Percentiles rank a stretch among this genome's conserved stretches.
These are phyloP conservation scores for Pseudogymnoascus sp. DNA, from an alignment of 2,329 filamentous ascomycete genomes.

Conservation along the genomic window DNA sequence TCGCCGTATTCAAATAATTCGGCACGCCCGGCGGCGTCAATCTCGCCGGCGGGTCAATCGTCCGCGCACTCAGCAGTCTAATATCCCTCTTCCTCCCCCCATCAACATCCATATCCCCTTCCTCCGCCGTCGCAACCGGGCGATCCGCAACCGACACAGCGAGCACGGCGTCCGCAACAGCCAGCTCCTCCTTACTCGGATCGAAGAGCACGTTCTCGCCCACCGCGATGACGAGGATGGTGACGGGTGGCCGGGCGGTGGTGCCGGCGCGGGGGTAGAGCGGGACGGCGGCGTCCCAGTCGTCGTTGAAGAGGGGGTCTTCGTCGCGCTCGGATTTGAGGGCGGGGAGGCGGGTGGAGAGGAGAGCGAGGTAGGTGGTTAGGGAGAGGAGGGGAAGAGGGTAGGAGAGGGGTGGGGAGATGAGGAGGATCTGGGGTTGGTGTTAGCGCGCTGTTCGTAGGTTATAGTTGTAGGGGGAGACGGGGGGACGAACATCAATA, in stretches of 20 bases:
- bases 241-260: conserved; percentile 65
- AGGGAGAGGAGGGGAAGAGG: conserved; percentile 87
- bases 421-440: conserved; percentile 67
- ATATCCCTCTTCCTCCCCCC: conserved; percentile 34
- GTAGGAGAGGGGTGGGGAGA: conserved; percentile 88
- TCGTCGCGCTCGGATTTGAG: conserved; percentile 87
- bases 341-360: conserved; percentile 75
- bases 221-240: conserved; percentile 80
- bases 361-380: conserved; percentile 86
- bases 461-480: background rate
- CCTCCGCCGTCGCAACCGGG: conserved; percentile 14
- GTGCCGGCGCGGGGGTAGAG: conserved; percentile 49
- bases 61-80: conserved; percentile 60
- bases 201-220: conserved; percentile 90
- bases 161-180: conserved; percentile 81
- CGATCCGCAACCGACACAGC: conserved; percentile 68
- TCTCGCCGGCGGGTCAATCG: conserved; percentile 66
- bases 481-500: conserved; percentile 64
- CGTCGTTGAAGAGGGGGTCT: conserved; percentile 95
- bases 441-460: conserved; percentile 6
- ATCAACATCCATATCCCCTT: conserved; percentile 35
- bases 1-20: conserved; percentile 53
- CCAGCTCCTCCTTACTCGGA: conserved; percentile 81
- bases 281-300: conserved; percentile 78
- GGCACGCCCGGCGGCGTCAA: conserved; percentile 64